A percentile compares a stretch with the other conserved stretches of the same genome.
Evolutionary conservation across 345 rosid genomes (phyloP).

Genomic region (Durio zibethinus): DNA sequence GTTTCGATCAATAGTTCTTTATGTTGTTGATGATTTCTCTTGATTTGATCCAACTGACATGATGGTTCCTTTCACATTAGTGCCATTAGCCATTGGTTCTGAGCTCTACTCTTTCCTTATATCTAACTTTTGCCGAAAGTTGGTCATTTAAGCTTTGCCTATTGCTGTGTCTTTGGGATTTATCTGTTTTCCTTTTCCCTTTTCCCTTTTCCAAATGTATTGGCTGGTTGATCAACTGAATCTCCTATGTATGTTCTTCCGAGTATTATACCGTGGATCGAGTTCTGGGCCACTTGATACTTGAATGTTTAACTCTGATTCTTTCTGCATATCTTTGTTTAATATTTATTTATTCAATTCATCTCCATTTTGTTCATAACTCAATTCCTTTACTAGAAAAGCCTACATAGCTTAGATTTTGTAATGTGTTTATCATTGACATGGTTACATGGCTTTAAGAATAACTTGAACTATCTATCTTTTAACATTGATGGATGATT

Average conservation of each 20-base stretch:
- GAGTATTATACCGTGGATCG: not conserved
- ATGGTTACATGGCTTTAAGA: too few species aligned
- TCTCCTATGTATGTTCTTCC: not conserved
- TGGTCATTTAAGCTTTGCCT: not conserved
- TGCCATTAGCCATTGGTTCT: not conserved
- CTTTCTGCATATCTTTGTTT: not conserved
- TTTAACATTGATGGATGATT: not conserved
- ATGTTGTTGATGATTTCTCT: not conserved
- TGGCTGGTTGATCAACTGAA: not conserved
- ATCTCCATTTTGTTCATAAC: not conserved
- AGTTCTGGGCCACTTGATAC: not conserved
- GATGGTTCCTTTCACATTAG: not conserved
- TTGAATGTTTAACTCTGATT: not conserved
- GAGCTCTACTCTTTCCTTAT: not conserved
- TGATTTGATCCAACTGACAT: not conserved
- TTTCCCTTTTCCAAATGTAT: not conserved
- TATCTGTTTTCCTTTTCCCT: not conserved
- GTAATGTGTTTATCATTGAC: not conserved
- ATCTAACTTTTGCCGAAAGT: not conserved
- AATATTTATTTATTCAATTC: not conserved
- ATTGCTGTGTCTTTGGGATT: not conserved
- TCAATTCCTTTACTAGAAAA: too few species aligned
- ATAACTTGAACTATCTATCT: too few species aligned
- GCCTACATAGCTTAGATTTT: not conserved
- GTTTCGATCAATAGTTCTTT: not conserved